phyloP scores from a whole-genome alignment of 768 basidiomycete genomes.

The Crassisporium funariophilum region DNA sequence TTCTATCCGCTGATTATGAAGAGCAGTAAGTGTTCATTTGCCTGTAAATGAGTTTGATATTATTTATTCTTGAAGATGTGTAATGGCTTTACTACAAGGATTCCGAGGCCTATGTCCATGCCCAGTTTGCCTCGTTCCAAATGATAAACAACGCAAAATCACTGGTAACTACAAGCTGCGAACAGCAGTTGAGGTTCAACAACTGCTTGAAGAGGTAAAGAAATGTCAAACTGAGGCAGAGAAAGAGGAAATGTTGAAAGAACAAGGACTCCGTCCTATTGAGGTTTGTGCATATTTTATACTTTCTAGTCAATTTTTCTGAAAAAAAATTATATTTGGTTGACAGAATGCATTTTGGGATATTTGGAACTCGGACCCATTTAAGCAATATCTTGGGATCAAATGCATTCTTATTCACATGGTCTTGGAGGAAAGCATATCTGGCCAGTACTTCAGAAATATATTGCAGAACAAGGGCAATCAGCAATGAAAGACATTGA shows the following conservation, averaged over 20 bases:
- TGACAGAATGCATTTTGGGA: constrained; percentile 46
- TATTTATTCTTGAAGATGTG: constrained; percentile 19
- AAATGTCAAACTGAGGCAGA: constrained; percentile 14
- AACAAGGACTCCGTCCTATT: constrained; percentile 21
- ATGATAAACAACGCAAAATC: constrained; percentile 24
- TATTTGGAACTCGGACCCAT: constrained; percentile 33
- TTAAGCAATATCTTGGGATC: constrained; percentile 39
- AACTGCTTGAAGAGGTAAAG: constrained; percentile 5
- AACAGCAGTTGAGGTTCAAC: constrained; percentile 15
- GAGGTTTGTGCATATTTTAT: no score
- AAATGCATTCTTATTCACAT: constrained; percentile 34
- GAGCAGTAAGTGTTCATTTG: constrained; percentile 35
- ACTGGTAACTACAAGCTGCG: constrained; percentile 9
- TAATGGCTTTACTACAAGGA: constrained; percentile 39
- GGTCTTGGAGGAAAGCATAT: constrained; percentile 22
- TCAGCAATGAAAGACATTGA: constrained; percentile 4
- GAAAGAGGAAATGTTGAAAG: constrained; percentile 22
- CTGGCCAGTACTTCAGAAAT: constrained; percentile 4
- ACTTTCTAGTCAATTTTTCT: no score
- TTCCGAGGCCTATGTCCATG: constrained; percentile 30
- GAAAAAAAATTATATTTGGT: background rate
- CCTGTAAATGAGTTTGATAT: no score
- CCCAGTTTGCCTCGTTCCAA: constrained; percentile 35
- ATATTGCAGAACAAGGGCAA: constrained; percentile 1
- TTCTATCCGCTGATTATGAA: constrained; percentile 40